phyloP scores from a whole-genome alignment of 495 filamentous ascomycete genomes.

The Chaetomidium leptoderma region DNA sequence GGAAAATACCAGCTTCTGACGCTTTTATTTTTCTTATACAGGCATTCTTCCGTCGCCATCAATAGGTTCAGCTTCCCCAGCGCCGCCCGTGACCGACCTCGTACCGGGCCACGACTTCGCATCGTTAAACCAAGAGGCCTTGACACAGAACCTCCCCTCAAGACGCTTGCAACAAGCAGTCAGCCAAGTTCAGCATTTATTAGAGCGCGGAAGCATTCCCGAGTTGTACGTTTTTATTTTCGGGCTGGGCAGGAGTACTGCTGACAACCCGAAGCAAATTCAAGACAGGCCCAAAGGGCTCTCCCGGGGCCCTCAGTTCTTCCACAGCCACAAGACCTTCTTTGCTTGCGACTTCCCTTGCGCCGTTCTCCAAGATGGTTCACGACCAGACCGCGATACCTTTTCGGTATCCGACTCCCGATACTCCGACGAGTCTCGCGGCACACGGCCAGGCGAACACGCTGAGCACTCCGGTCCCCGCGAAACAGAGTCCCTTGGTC shows the following conservation, averaged over 20 bases:
- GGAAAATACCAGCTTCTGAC: slow-evolving; percentile 1
- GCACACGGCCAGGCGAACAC: slow-evolving; percentile 16
- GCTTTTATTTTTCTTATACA: slow-evolving; percentile 26
- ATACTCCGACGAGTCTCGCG: slow-evolving; percentile 23
- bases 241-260: neutral
- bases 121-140: slow-evolving; percentile 51
- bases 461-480: slow-evolving; percentile 12
- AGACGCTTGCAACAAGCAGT: slow-evolving; percentile 48
- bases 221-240: slow-evolving; percentile 57
- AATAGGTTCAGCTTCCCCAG: slow-evolving; percentile 49
- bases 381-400: slow-evolving; percentile 37
- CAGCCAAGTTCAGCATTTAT: slow-evolving; percentile 63
- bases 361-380: slow-evolving; percentile 44
- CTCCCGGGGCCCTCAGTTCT: slow-evolving; percentile 10
- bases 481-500: slow-evolving; percentile 17
- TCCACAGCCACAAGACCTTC: slow-evolving; percentile 13
- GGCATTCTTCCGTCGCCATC: slow-evolving; percentile 70
- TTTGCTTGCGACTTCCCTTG: slow-evolving; percentile 33
- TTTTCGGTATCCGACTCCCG: slow-evolving; percentile 38
- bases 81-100: slow-evolving; percentile 40
- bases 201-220: slow-evolving; percentile 63
- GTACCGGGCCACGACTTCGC: slow-evolving; percentile 44
- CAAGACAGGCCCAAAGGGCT: slow-evolving; percentile 48
- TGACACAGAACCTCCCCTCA: slow-evolving; percentile 31
- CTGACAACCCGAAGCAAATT: slow-evolving; percentile 56